Base-by-base conservation (phyloP, 768 basidiomycete species). In the Lenzites betulinus region DNA sequence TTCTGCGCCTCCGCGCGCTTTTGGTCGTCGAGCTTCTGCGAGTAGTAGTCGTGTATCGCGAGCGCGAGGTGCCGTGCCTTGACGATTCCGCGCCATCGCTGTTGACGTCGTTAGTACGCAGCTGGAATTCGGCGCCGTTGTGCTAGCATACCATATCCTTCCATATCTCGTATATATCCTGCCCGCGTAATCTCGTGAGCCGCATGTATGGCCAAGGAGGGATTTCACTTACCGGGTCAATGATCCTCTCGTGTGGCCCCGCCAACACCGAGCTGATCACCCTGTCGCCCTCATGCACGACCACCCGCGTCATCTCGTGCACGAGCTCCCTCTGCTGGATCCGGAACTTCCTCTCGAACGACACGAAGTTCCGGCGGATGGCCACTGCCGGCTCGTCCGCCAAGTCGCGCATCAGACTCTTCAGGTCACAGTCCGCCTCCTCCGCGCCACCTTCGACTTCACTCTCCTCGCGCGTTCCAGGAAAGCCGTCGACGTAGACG, bases 81-180 rank as follows among this genome's bases (percentile, higher is more conserved):
- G 26, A 83, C 82, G 62, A 76, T 82, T 9, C 80, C 77, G 67
- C 77, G 78, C 83, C 82, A 83, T 6, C 75, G 74, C 81, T 83
- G 38, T n/a, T 9, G 20, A 16, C 6, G 41, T 3, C 16, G 1
- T 36, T 23, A 58, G 36, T 16, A 53, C 18, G 20, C 13, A 22
- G 22, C 30, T 36, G 36, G 7, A 16, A 8, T 16, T 15, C 7
- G 47, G 11, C 9, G 47, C 1, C 26, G 7, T n/a, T n/a, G n/a
- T 3, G 11, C 18, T 5, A 1, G 60, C 75, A 1, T 28, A 82
- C 83, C 81, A 83, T 83, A n/a, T 81, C 79, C 67, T 79, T 80
- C 83, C 83, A 84, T 0, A 84, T 71, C 2, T 64, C 70, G 60
- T 74, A 76, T 20, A 84, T 67, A 58, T 83, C 81, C 82, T 83